These are phyloP conservation scores for Hypoxylon sp. DNA, from an alignment of 2,329 filamentous ascomycete genomes.

Conservation along the genomic window DNA sequence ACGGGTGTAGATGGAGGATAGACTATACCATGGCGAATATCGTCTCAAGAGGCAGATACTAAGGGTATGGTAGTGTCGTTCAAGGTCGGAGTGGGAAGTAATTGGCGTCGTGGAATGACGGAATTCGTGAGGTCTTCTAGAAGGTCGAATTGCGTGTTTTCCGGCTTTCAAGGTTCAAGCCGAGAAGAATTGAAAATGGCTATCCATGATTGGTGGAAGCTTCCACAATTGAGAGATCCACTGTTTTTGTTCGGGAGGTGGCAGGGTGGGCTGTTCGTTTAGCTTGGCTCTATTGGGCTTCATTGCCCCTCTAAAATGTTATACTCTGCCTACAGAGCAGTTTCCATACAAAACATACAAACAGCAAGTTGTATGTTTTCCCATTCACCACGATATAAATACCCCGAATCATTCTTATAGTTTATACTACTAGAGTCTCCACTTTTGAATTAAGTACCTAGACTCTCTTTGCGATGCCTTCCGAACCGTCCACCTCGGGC, in stretches of 20 bases:
- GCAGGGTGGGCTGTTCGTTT: conserved; percentile 21
- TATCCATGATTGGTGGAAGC: conserved; percentile 55
- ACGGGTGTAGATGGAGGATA: conserved; percentile 22
- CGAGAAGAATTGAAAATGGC: conserved; percentile 46
- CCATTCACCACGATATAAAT: conserved; percentile 5
- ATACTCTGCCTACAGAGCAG: neutral
- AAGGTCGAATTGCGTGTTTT: conserved; percentile 28
- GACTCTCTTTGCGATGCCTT: conserved; percentile 26
- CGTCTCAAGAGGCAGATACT: conserved; percentile 15
- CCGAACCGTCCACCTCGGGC: conserved; percentile 70
- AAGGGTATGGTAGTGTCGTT: neutral
- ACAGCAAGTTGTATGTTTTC: neutral
- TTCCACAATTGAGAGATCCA: conserved; percentile 39
- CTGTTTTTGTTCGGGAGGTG: conserved; percentile 21
- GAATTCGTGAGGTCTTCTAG: conserved; percentile 23
- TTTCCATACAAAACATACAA: neutral
- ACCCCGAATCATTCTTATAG: neutral
- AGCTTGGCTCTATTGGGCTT: conserved; percentile 8
- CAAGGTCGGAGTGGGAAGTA: conserved; percentile 1
- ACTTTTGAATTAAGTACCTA: neutral
- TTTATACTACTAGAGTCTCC: neutral
- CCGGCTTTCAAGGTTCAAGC: conserved; percentile 21
- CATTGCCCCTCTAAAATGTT: conserved; percentile 1
- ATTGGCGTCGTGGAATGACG: conserved; percentile 22
- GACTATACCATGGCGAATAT: conserved; percentile 67